Base-by-base conservation (phyloP, 148 eudicot species). In the Vaccinium myrtillus region DNA sequence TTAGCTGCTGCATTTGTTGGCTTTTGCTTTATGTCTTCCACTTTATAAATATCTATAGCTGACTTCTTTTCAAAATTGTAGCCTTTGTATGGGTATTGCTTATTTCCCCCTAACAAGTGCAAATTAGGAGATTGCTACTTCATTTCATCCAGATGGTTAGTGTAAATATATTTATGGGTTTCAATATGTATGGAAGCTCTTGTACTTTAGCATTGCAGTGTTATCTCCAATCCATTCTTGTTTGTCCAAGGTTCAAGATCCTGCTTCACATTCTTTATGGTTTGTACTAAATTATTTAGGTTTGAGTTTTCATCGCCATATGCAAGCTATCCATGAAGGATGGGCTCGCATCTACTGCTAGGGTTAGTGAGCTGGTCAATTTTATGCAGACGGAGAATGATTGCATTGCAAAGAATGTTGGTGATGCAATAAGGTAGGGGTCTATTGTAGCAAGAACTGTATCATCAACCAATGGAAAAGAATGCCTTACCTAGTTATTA, bases 401-500 rank as follows among this genome's bases (percentile, higher is more conserved):
- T 86, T 83, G 81, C 84, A 43, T 61, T 49, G 84, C 86, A 81
- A 94, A 94, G 85, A 92, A 88, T 88, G 85, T 71, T 81, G 83
- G 86, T 77, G 93, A 94, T 75, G 77, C 91, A 59, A 90, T 89
- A 36, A 87, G 93, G 81, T 95, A 95, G 85, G 87, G 93, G 95
- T 90, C 93, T 91, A 86, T 94, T 83, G 94, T 96, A 90, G 98
- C 94, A 85, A 90, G 90, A 77, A 87, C 91, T 75, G 87, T 94
- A 85, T 88, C 93, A 76, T 91, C 93, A 21, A 96, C 98, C 58
- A 91, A 94, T 75, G 92, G 90, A 75, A 89, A 89, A 85, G 98
- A 91, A 15, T 96, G 96, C 83, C 94, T 96, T 83, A 90, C 89
- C 94, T 91, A 78, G 92, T 95, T 83, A 59, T 93, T 56, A 88